Evolutionary conservation across 2,329 filamentous ascomycete genomes (phyloP).

Genomic region (Penicillium glabrum): DNA sequence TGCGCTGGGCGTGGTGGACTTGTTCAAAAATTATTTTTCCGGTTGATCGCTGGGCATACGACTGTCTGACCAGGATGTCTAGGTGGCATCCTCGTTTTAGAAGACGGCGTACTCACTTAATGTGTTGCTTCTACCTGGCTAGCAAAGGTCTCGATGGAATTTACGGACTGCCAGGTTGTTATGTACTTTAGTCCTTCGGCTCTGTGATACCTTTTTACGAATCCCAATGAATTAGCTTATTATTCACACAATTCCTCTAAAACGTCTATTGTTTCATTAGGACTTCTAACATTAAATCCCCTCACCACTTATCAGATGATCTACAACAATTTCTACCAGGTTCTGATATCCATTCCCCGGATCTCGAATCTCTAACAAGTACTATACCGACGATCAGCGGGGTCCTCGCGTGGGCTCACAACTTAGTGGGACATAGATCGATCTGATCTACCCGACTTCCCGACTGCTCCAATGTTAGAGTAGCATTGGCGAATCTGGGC

Average conservation of each 20-base stretch:
- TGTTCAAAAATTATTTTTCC: constrained; percentile 4
- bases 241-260: background rate
- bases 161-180: constrained; percentile 2
- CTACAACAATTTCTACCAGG: no score
- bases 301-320: no score
- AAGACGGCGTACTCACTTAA: background rate
- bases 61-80: background rate
- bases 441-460: background rate
- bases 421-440: background rate
- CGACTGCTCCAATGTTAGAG: background rate
- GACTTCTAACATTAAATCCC: no score
- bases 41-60: background rate
- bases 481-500: background rate
- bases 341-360: background rate
- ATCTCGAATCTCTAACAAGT: background rate
- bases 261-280: background rate
- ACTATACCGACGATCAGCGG: background rate
- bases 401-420: background rate
- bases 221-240: constrained; percentile 9
- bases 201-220: constrained; percentile 7
- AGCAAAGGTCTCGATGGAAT: background rate
- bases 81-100: background rate
- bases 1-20: constrained; percentile 21
- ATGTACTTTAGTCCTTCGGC: background rate
- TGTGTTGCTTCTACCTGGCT: background rate